Base-by-base conservation (phyloP, 495 filamentous ascomycete species). In the Daldinia bambusicola region DNA sequence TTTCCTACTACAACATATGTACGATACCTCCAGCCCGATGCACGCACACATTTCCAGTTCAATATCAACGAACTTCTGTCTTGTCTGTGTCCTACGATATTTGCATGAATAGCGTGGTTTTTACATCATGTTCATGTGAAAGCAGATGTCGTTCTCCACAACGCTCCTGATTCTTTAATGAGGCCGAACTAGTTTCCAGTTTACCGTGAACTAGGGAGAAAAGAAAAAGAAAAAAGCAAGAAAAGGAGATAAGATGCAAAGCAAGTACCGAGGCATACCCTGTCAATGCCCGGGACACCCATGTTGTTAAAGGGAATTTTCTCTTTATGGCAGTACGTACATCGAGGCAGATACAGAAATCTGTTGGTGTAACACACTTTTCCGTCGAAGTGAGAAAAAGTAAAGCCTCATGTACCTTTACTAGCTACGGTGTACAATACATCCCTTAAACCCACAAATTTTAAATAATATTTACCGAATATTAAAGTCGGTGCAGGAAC, bases 191-290 rank as follows among this genome's bases (percentile, higher is more conserved):
- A 16, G 50, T 31, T 53, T 26, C 22, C 2, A 53, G 50, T 53
- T 31, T 32, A 53, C 26, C 2, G 14, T n/a, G 50, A 12, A 4
- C 12, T 53, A 56, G n/a, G 16, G 40, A 22, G 55, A 16, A 36
- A 32, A 18, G 7, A 40, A 22, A 57, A 22, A 36, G 14, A 18
- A 7, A 40, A 22, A 57, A 22, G 55, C 18, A 57, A n/a, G 34
- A 26, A 37, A 57, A 41, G 10, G 18, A 38, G 20, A 20, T 40
- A 40, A 59, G 31, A 31, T 37, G 31, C 26, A 26, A 26, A 26
- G 26, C 32, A 60, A 66, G 63, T 66, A 43, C 63, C 43, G 63
- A 66, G 34, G 43, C 9, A 8, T 60, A 51, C 45, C 55, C 34
- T 60, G 55, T 53, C n/a, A 1, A 57, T 30, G 52, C 38, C 31